Base-by-base conservation (phyloP, 306 rosid genomes). In the Ammopiptanthus mongolicus region DNA sequence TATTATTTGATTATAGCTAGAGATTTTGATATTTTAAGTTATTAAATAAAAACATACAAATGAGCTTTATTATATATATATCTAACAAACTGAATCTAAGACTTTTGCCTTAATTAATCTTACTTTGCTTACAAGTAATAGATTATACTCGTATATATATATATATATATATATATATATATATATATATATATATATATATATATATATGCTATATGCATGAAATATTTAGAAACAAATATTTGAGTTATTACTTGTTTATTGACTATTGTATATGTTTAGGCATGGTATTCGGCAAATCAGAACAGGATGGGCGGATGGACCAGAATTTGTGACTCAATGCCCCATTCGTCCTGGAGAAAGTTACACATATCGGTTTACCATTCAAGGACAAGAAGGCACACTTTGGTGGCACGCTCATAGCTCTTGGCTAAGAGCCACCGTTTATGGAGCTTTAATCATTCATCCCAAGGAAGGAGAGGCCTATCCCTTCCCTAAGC, bases 371-470 rank as follows among this genome's bases (percentile, higher is more conserved):
- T 95, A 95, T 46, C 74, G 92, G 46, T 95, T 92, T 28, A 92
- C 97, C 0, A 42, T 95, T 50, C 78, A 91, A 76, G 96, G 96
- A 8, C 99, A 95, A 65, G 97, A 92, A 76, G 99, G 99, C 2
- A 95, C 99, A 11, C 80, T 95, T 8, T 95, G 99, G 99, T 95
- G 97, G 97, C 99, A 95, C 14, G 99, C 99, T 47, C 99, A 95
- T 52, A 95, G 96, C 83, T 90, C 97, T 10, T 95, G 99, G 99
- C 92, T 95, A 3, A 88, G 99, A 62, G 96, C 97, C 71, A 94
- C 97, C 0, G 96, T 94, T 36, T 88, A 94, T 74, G 98, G 98
- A 12, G 93, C 97, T 19, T 81, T 95, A 5, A 86, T 95, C 67
- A 90, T 95, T 77, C 92, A 65, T 28, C 99, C 99, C 0, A 88